Base-by-base conservation (phyloP, 2,329 filamentous ascomycete genomes). In the Verticillium isaacii region DNA sequence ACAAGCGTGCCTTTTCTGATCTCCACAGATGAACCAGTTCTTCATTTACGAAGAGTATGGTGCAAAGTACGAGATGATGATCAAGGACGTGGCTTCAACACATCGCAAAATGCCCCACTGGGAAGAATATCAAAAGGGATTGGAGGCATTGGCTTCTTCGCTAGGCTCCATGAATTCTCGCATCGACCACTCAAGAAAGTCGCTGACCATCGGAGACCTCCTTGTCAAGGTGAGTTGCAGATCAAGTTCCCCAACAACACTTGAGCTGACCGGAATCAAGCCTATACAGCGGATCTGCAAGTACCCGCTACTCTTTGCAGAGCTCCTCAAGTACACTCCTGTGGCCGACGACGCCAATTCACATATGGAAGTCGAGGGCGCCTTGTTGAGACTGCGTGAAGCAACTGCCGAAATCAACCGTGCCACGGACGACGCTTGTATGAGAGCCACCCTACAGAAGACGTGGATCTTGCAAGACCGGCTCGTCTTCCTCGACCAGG, bases 241-340 rank as follows among this genome's bases (percentile, higher is more conserved):
- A 23, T 9, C 4, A 19, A 37, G 7, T 41, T n/a, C 14, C 37
- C 36, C n/a, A 41, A 3, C 17, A 58, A 56, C 37, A 37, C 57
- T n/a, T 34, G n/a, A 52, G 25, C 52, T 65, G 65, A 67, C 61
- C 60, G 37, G 17, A 15, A 45, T 45, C 19, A 60, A 96, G 91
- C 95, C 94, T 0, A 93, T 97, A 23, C 94, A 99, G 75, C 85
- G 94, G 61, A 85, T 97, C 25, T 96, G 92, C 78, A 92, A 90
- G 76, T 98, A 98, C 71, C 92, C 92, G 12, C 80, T 99, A 4
- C 80, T 98, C 2, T 93, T 98, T 69, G 83, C 87, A 5, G 92
- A 97, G 69, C 81, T 99, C 9, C 82, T 93, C 63, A 93, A 90
- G 69, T 84, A 89, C 66, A 97, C 93, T 0, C 91, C 92, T 2